These are phyloP conservation scores for Septoria linicola DNA, from an alignment of 2,329 filamentous ascomycete genomes.

Conservation along the genomic window DNA sequence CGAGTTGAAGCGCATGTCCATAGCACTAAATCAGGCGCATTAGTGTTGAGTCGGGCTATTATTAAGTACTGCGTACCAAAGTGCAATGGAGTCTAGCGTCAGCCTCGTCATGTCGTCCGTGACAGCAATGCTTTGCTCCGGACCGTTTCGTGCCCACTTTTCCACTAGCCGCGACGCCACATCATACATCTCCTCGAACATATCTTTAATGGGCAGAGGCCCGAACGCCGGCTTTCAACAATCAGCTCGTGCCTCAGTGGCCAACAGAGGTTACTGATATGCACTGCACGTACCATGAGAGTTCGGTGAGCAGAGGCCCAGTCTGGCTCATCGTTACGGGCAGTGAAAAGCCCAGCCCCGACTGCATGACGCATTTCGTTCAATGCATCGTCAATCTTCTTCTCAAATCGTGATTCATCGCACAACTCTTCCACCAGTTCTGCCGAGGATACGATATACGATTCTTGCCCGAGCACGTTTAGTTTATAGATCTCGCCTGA, in stretches of 20 bases:
- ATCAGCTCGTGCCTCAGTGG: constrained; percentile 42
- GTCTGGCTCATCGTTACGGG: constrained; percentile 41
- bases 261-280: constrained; percentile 43
- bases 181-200: constrained; percentile 54
- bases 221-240: constrained; percentile 61
- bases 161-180: constrained; percentile 37
- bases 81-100: constrained; percentile 68
- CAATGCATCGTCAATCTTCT: constrained; percentile 54
- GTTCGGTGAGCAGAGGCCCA: constrained; percentile 44
- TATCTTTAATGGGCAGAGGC: constrained; percentile 63
- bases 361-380: constrained; percentile 59
- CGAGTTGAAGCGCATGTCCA: constrained; percentile 68
- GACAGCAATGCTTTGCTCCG: constrained; percentile 56
- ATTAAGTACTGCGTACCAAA: constrained; percentile 37
- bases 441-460: constrained; percentile 17
- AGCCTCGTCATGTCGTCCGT: constrained; percentile 70
- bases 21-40: constrained; percentile 4
- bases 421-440: constrained; percentile 42
- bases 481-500: constrained; percentile 21
- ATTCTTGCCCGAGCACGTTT: constrained; percentile 13
- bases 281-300: constrained; percentile 34
- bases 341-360: constrained; percentile 44
- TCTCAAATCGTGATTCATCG: constrained; percentile 53
- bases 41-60: not conserved
- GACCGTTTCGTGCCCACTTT: constrained; percentile 49